Conservation (phyloP, 768 basidiomycete species). For the Coprinopsis marcescibilis region DNA sequence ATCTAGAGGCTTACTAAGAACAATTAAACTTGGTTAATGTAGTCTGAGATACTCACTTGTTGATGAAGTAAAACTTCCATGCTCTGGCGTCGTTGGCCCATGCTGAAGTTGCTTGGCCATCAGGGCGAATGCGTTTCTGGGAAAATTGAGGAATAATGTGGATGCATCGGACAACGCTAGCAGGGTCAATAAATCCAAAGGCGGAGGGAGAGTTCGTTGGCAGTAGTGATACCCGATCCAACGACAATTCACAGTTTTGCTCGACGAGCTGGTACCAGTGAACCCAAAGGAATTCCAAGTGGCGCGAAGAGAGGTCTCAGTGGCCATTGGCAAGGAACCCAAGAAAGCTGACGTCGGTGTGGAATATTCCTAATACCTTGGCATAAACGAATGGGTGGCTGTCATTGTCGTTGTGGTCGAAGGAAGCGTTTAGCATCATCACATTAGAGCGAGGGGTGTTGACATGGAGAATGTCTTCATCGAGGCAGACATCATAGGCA, state of each 20-base stretch:
- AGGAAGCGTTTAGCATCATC: not conserved
- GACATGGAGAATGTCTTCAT: constrained; percentile 3
- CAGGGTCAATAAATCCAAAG: constrained; percentile 1
- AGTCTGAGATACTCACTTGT: too few species aligned
- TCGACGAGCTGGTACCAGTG: constrained; percentile 1
- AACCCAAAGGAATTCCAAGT: constrained; percentile 1
- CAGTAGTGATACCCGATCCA: not conserved
- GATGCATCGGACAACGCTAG: not conserved
- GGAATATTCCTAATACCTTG: constrained; percentile 16
- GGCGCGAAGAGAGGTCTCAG: not conserved
- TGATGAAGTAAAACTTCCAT: too few species aligned
- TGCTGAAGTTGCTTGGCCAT: too few species aligned
- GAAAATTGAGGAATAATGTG: constrained; percentile 4
- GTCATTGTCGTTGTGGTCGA: constrained; percentile 16
- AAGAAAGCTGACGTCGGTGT: constrained; percentile 12
- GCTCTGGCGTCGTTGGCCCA: too few species aligned
- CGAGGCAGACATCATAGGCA: not conserved
- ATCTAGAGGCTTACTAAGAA: too few species aligned
- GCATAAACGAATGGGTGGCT: constrained; percentile 20
- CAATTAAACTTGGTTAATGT: too few species aligned
- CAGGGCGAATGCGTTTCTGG: too few species aligned
- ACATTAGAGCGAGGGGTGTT: not conserved
- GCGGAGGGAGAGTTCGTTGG: not conserved
- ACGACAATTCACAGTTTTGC: not conserved
- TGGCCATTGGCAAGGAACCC: not conserved